These are phyloP conservation scores for Ophiocordyceps unilateralis DNA, from an alignment of 2,329 filamentous ascomycete genomes.

Conservation along the genomic window DNA sequence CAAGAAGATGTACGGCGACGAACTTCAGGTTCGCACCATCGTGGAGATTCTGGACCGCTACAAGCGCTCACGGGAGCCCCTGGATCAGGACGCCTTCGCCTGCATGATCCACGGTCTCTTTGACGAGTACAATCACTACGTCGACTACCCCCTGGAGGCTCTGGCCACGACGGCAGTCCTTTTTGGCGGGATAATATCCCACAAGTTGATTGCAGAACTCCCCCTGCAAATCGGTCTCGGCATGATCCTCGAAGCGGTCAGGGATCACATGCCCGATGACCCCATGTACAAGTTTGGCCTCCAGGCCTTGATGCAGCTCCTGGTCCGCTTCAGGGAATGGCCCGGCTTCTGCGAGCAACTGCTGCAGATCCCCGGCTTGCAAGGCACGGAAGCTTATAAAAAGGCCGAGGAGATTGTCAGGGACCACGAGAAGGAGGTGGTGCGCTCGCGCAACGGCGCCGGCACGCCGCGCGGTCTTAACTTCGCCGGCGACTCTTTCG, in stretches of 20 bases:
- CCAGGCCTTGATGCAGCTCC: slow-evolving; percentile 81
- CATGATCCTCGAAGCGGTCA: slow-evolving; percentile 94
- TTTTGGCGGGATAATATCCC: slow-evolving; percentile 92
- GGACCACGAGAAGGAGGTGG: slow-evolving; percentile 44
- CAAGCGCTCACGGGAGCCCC: slow-evolving; percentile 68
- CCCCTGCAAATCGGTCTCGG: slow-evolving; percentile 86
- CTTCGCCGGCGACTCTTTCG: slow-evolving; percentile 30
- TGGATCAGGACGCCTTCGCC: slow-evolving; percentile 87
- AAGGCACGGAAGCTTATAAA: slow-evolving; percentile 68
- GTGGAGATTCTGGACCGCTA: slow-evolving; percentile 72
- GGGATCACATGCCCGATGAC: slow-evolving; percentile 65
- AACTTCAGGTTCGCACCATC: slow-evolving; percentile 72
- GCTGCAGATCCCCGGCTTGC: slow-evolving; percentile 63
- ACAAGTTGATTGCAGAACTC: slow-evolving; percentile 75
- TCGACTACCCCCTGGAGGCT: slow-evolving; percentile 90
- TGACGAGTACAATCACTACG: slow-evolving; percentile 91
- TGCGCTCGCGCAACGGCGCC: slow-evolving; percentile 36
- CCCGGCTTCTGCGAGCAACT: slow-evolving; percentile 84
- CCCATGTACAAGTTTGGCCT: slow-evolving; percentile 98
- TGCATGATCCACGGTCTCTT: slow-evolving; percentile 98
- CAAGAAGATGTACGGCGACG: slow-evolving; percentile 92
- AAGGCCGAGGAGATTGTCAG: slow-evolving; percentile 68
- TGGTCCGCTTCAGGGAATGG: slow-evolving; percentile 75
- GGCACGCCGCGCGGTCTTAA: slow-evolving; percentile 17
- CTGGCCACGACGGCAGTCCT: slow-evolving; percentile 89